These are phyloP conservation scores for Ilex asprella DNA, from an alignment of 257 asterid genomes.

Conservation along the genomic window DNA sequence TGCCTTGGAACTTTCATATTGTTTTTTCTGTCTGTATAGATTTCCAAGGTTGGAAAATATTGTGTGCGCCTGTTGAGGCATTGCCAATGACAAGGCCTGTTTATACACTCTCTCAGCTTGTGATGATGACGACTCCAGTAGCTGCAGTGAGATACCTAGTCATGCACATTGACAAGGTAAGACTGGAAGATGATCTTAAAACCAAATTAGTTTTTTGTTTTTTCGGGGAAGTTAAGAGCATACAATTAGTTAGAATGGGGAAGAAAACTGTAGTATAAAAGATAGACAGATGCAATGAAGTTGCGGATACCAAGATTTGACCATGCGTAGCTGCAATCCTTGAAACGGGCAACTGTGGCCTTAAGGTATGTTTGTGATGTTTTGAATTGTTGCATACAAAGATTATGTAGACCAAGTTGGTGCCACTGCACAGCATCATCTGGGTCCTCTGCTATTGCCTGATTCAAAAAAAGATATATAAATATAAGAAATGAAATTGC, in stretches of 20 bases:
- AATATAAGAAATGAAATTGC: slow-evolving; percentile 1
- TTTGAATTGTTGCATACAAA: slow-evolving; percentile 77
- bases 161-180: slow-evolving; percentile 4
- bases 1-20: slow-evolving; percentile 70
- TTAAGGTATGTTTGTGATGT: slow-evolving; percentile 70
- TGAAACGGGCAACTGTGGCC: slow-evolving; percentile 77
- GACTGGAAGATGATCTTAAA: neutral
- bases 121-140: slow-evolving; percentile 48
- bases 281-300: slow-evolving; percentile 9
- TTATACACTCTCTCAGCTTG: slow-evolving; percentile 80
- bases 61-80: slow-evolving; percentile 67
- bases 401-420: slow-evolving; percentile 91
- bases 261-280: neutral
- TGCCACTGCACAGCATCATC: slow-evolving; percentile 98
- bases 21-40: slow-evolving; percentile 64
- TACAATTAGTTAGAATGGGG: neutral
- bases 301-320: slow-evolving; percentile 71
- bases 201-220: neutral
- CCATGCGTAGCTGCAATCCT: slow-evolving; percentile 77
- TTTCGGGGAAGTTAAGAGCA: too few species aligned
- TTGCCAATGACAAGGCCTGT: slow-evolving; percentile 66
- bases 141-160: slow-evolving; percentile 86
- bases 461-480: slow-evolving; percentile 14
- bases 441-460: slow-evolving; percentile 92
- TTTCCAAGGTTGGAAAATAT: slow-evolving; percentile 84